Conservation (phyloP, 768 basidiomycete species). For the Boletus rubroflammeus region DNA sequence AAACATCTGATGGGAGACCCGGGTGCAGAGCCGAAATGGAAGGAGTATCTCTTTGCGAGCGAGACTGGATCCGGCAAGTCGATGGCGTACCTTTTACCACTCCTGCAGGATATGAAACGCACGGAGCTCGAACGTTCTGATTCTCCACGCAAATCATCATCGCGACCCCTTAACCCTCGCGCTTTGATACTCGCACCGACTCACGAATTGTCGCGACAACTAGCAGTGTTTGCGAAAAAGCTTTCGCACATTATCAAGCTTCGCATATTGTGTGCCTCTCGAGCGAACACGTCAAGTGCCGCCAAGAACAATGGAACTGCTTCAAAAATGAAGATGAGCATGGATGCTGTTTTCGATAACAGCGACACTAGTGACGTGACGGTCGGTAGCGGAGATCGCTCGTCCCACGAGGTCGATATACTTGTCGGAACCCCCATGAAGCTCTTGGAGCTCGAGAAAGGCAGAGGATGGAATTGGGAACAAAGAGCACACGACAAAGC, state of each 20-base stretch:
- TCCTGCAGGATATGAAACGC: conserved; percentile 74
- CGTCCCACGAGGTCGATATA: conserved; percentile 42
- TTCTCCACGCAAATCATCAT: conserved; percentile 8
- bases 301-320: conserved; percentile 37
- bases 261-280: conserved; percentile 68
- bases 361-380: conserved; percentile 28
- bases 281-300: conserved; percentile 43
- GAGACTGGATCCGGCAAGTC: conserved; percentile 94
- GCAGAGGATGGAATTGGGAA: conserved; percentile 51
- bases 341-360: conserved; percentile 18
- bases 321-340: conserved; percentile 42
- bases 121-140: conserved; percentile 41
- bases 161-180: conserved; percentile 54
- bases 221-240: conserved; percentile 69
- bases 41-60: conserved; percentile 68
- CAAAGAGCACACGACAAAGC: conserved; percentile 26
- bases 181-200: conserved; percentile 84
- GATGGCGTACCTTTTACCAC: conserved; percentile 82
- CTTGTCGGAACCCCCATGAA: conserved; percentile 65
- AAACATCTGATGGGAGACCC: conserved; percentile 51
- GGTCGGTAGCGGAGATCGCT: conserved; percentile 19
- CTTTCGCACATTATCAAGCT: conserved; percentile 74
- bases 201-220: conserved; percentile 83
- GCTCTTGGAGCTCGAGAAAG: conserved; percentile 55
- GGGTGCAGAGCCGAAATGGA: conserved; percentile 15